phyloP scores from a whole-genome alignment of 2,329 filamentous ascomycete genomes.

The Trichophyton schoenleinii region DNA sequence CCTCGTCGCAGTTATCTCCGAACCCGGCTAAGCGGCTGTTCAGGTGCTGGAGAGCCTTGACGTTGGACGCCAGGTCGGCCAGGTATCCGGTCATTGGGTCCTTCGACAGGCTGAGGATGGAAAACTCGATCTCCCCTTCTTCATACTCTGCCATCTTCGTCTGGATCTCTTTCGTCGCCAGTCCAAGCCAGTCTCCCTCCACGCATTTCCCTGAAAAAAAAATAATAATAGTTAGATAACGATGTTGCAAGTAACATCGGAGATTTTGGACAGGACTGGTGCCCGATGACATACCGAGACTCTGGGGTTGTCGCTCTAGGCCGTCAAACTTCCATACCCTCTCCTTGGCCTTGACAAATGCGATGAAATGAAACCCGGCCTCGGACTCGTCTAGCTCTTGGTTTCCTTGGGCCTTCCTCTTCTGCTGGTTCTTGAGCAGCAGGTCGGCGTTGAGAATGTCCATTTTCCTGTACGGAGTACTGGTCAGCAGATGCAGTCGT shows the following conservation, averaged over 20 bases:
- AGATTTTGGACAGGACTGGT: neutral
- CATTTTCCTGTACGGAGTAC: constrained; percentile 26
- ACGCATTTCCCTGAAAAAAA: constrained; percentile 24
- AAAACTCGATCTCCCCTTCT: constrained; percentile 58
- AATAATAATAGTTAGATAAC: neutral
- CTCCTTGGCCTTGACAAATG: constrained; percentile 65
- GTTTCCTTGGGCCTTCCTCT: constrained; percentile 26
- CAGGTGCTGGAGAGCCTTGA: constrained; percentile 32
- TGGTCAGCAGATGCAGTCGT: neutral
- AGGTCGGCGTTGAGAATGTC: constrained; percentile 65
- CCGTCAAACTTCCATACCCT: constrained; percentile 84
- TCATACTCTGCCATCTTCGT: constrained; percentile 55
- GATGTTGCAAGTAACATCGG: neutral
- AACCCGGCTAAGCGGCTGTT: constrained; percentile 19
- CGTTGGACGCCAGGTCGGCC: constrained; percentile 32
- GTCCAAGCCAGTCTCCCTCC: constrained; percentile 50
- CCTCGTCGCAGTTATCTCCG: constrained; percentile 1
- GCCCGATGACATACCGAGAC: constrained; percentile 37
- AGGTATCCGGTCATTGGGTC: constrained; percentile 46
- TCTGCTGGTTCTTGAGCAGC: constrained; percentile 39
- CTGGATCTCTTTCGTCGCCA: constrained; percentile 53
- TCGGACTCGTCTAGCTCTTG: constrained; percentile 41
- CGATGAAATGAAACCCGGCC: constrained; percentile 75
- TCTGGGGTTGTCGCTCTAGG: constrained; percentile 57
- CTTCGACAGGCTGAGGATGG: constrained; percentile 59